These are phyloP conservation scores for Penicillium janthinellum DNA, from an alignment of 2,329 filamentous ascomycete species.

Conservation along the genomic window DNA sequence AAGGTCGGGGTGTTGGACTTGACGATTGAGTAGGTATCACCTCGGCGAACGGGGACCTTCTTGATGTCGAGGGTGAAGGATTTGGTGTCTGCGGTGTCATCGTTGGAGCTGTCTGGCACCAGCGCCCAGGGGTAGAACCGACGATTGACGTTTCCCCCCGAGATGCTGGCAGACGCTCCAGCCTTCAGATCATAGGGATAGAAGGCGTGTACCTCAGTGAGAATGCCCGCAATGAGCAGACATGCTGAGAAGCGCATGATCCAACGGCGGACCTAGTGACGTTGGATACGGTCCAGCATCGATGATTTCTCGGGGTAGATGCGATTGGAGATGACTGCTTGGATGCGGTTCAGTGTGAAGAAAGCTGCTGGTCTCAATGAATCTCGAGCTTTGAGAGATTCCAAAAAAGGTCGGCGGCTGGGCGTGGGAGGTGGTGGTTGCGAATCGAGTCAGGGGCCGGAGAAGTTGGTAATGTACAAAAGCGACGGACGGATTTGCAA, in stretches of 20 bases:
- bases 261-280: slow-evolving; percentile 9
- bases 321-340: background rate
- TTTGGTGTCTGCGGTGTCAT: slow-evolving; percentile 23
- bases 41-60: slow-evolving; percentile 44
- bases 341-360: background rate
- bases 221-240: slow-evolving; percentile 37
- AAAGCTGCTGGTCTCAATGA: background rate
- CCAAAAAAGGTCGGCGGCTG: background rate
- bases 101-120: slow-evolving; percentile 15
- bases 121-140: slow-evolving; percentile 40
- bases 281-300: background rate
- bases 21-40: slow-evolving; percentile 53
- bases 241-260: slow-evolving; percentile 44
- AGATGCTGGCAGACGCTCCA: slow-evolving; percentile 17
- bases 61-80: slow-evolving; percentile 41
- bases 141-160: slow-evolving; percentile 23
- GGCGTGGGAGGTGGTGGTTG: background rate
- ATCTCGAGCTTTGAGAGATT: background rate
- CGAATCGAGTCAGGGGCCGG: background rate
- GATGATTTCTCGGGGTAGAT: background rate
- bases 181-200: slow-evolving; percentile 43
- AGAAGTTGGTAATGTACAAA: background rate
- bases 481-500: background rate
- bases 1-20: slow-evolving; percentile 43
- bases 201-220: slow-evolving; percentile 43